Evolutionary conservation across 495 filamentous ascomycete genomes (phyloP), one percentile per base, ranked within the genome.

Genomic region (Terfezia claveryi): DNA sequence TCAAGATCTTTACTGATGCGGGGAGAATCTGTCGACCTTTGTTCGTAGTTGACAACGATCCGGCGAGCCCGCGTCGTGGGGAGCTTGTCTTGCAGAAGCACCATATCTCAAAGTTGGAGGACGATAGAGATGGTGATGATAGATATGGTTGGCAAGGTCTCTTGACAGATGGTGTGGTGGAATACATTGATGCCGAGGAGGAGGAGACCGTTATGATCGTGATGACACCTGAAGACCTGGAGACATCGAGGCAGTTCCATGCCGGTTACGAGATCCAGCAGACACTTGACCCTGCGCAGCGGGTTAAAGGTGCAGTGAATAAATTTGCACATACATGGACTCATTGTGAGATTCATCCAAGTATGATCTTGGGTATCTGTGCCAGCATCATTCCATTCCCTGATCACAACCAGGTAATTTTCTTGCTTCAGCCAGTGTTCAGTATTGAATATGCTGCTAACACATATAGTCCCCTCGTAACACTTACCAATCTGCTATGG

Each of bases 321-420:
- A 55, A 51, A 53, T 93, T 85, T 58, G 83, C 87, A 0, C 83
- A 89, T 67, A 83, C 80, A 50, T 95, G 85, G 74, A 99, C 91
- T 2, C 91, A 99, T 67, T 96, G 92, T 67, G 91, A 99, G 69
- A 96, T 99, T 65, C 92, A 99, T 63, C 91, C 91, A 10, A 92
- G 85, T 73, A 99, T 96, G 92, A 87, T 99, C 67, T 71, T 96
- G 51, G 92, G 91, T 58, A 87, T 96, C 56, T 96, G 92, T 65
- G 91, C 91, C 55, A 93, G 86, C 73, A 96, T 99, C 68, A 99
- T 99, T 72, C 91, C 91, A 0, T 99, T 96, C 77, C 91, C 91
- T 6, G 92, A 99, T 69, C 91, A 99, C 72, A 99, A 99, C 66
- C 91, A 88, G 68, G 76, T 77, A 73, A 59, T 67, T 59, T 41